Evolutionary conservation across 306 rosid genomes (phyloP), one percentile per base, ranked within the genome.

Genomic region (Styphnolobium japonicum): DNA sequence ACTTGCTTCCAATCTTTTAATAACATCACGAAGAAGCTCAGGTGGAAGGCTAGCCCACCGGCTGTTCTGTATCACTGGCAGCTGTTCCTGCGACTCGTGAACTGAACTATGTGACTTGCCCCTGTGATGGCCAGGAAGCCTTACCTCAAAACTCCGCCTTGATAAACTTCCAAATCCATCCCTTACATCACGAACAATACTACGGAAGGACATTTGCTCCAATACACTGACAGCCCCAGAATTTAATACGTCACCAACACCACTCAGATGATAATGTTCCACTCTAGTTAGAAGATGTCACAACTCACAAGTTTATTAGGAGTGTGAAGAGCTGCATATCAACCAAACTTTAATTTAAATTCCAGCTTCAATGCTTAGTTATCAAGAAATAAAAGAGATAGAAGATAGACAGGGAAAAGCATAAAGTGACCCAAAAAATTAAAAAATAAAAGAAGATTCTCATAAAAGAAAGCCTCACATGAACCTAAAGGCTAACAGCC

Each of bases 11-110:
- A 94, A 84, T 83, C 98, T 85, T 45, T 80, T 89, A 25, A 94
- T 85, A 71, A 94, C 97, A 73, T 94, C 98, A 0, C 86, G 83
- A n/a, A 94, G 82, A 39, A 94, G 95, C 76, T 94, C 98, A 0
- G 96, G 94, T 0, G 98, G 98, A 48, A 94, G 96, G 80, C 92
- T 79, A 21, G 96, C 96, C 98, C 98, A 94, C 15, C 86, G 77
- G 77, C 97, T 89, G 74, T 72, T 89, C 83, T 92, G 97, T 51
- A 81, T 68, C 16, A 86, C 83, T 10, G 67, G 33, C 14, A 79
- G 81, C 36, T 57, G 88, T 23, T 90, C 92, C 1, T 77, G 86
- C 31, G 81, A 75, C 89, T 94, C 97, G 42, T 86, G 92, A 52
- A 90, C 91, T 0, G 86, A 88, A 48, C 90, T 89, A 76, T 89